Conservation (phyloP, 139 green algal species). For the Diplosphaera chodatii region DNA sequence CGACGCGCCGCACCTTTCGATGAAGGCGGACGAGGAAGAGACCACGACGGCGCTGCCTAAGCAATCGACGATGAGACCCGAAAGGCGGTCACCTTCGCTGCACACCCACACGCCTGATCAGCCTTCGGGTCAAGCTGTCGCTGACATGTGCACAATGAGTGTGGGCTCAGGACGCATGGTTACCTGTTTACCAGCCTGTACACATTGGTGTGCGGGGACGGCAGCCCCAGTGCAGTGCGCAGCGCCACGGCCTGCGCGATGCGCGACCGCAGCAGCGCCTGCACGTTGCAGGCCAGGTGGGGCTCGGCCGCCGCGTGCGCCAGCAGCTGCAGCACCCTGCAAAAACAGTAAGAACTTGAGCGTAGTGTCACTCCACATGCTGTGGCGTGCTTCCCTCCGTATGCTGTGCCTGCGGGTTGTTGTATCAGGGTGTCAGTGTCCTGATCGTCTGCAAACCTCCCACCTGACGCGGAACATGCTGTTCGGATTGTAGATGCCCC, state of each 20-base stretch:
- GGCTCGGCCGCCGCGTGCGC: background rate
- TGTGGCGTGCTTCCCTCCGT: too few relatives aligned
- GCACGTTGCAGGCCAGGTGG: constrained; percentile 33
- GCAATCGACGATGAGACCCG: constrained; percentile 54
- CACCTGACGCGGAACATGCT: constrained; percentile 73
- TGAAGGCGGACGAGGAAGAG: constrained; percentile 39
- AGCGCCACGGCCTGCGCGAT: constrained; percentile 35
- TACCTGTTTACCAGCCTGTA: constrained; percentile 67
- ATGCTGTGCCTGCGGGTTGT: too few relatives aligned
- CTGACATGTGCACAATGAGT: too few relatives aligned
- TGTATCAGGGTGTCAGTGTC: too few relatives aligned
- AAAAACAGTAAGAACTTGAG: too few relatives aligned
- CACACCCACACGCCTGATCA: background rate
- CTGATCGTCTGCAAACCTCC: too few relatives aligned
- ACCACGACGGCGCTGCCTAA: constrained; percentile 26
- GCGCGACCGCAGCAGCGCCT: constrained; percentile 25
- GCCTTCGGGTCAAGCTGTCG: too few relatives aligned
- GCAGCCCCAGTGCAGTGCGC: constrained; percentile 38
- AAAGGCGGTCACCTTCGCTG: constrained; percentile 78
- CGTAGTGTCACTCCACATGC: too few relatives aligned
- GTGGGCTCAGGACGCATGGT: too few relatives aligned
- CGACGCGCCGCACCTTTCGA: constrained; percentile 24
- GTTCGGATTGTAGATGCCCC: constrained; percentile 76
- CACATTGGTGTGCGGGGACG: constrained; percentile 29
- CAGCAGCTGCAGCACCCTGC: constrained; percentile 38